A percentile compares a stretch with the other conserved stretches of the same genome.
Conservation (phyloP, 495 filamentous ascomycete species). For the Polyplosphaeria fusca region DNA sequence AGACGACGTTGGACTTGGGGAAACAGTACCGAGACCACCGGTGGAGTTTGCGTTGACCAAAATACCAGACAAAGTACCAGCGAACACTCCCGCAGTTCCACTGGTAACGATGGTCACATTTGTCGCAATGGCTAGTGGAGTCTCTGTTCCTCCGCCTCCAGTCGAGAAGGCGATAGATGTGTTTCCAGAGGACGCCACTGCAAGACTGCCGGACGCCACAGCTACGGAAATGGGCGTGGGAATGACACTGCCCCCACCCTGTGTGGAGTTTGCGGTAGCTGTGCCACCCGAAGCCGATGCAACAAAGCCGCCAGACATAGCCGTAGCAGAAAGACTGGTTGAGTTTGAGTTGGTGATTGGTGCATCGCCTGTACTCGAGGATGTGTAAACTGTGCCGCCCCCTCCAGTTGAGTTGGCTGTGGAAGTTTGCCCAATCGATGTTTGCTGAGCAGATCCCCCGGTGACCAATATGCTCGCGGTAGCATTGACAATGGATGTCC, state of each 20-base stretch:
- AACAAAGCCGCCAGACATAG: background rate
- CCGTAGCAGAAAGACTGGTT: too few relatives aligned
- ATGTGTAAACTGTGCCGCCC: too few relatives aligned
- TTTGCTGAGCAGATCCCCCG: too few relatives aligned
- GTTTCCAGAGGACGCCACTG: background rate
- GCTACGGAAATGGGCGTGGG: background rate
- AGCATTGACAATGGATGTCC: too few relatives aligned
- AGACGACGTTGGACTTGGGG: background rate
- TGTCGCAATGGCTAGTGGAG: background rate
- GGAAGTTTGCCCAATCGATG: background rate
- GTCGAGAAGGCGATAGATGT: background rate
- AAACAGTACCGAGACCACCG: background rate
- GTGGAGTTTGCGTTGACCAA: background rate
- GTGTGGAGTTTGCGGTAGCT: constrained; percentile 9
- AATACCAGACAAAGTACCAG: background rate
- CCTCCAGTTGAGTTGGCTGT: background rate
- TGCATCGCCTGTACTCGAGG: too few relatives aligned
- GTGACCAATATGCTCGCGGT: too few relatives aligned
- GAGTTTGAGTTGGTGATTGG: too few relatives aligned
- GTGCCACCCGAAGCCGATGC: background rate
- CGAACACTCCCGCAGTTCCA: background rate
- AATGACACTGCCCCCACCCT: background rate
- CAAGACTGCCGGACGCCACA: background rate
- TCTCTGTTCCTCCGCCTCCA: background rate
- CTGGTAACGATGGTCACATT: too few relatives aligned